phyloP scores from a whole-genome alignment of 352 stramenopile species.

The Blastocystis sp. region DNA sequence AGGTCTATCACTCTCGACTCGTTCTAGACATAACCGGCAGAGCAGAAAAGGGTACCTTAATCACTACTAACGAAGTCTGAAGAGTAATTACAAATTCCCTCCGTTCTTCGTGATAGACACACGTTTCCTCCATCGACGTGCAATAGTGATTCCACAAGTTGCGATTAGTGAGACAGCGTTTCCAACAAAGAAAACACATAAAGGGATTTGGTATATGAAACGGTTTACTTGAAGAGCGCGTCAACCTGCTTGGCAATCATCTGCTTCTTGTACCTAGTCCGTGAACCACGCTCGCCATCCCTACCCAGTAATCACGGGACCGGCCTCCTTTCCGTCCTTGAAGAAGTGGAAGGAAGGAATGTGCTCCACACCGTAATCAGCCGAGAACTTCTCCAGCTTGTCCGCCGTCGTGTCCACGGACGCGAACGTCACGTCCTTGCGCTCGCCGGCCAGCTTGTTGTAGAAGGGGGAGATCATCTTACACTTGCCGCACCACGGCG shows the following conservation, averaged over 20 bases:
- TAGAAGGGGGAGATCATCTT: constrained; percentile 75
- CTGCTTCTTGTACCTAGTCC: constrained; percentile 71
- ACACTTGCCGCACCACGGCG: constrained; percentile 77
- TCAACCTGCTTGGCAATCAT: constrained; percentile 69
- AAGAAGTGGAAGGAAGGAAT: constrained; percentile 74
- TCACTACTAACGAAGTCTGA: neutral
- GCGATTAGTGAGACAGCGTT: neutral
- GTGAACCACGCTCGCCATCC: neutral
- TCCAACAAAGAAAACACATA: neutral
- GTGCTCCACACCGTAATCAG: constrained; percentile 62
- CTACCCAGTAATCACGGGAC: constrained; percentile 58
- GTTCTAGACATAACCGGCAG: neutral
- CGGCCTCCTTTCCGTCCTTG: constrained; percentile 73
- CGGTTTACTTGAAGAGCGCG: constrained; percentile 71
- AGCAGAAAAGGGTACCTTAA: neutral
- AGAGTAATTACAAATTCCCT: neutral
- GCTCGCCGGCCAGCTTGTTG: constrained; percentile 66
- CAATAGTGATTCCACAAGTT: neutral
- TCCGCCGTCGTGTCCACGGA: constrained; percentile 68
- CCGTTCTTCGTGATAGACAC: neutral
- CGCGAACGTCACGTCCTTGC: constrained; percentile 55
- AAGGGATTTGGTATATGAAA: no score
- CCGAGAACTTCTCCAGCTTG: constrained; percentile 55
- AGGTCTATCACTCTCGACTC: neutral
- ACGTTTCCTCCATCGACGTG: neutral